Conservation (phyloP, 768 basidiomycete species). For the Lactarius hatsudake region DNA sequence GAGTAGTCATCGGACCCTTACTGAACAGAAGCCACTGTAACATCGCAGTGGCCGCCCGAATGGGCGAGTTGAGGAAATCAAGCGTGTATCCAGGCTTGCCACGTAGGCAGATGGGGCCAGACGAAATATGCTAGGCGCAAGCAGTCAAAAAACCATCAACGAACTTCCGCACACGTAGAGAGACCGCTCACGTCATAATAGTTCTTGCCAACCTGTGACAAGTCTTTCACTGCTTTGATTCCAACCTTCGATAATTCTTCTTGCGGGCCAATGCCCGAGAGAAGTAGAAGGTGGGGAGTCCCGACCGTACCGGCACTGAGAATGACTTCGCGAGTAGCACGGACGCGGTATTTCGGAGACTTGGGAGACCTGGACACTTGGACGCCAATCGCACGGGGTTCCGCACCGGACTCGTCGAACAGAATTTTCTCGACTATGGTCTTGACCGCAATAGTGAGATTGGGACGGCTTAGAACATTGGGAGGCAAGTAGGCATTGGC, state of each 20-base stretch:
- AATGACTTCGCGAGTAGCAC: constrained; percentile 29
- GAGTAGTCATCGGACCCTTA: constrained; percentile 17
- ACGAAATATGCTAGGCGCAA: constrained; percentile 12
- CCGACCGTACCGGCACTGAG: constrained; percentile 28
- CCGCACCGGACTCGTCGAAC: constrained; percentile 18
- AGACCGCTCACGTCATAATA: constrained; percentile 20
- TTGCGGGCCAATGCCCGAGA: constrained; percentile 43
- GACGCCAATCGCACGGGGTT: constrained; percentile 23
- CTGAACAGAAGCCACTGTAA: constrained; percentile 15
- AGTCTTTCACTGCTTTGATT: constrained; percentile 29
- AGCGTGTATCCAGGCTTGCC: constrained; percentile 23
- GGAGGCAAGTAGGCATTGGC: constrained; percentile 25
- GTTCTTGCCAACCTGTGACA: constrained; percentile 26
- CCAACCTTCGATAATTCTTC: constrained; percentile 33
- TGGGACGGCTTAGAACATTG: constrained; percentile 33
- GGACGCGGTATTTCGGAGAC: constrained; percentile 15
- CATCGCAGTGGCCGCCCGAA: constrained; percentile 14
- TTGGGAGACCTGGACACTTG: constrained; percentile 15
- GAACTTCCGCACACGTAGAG: neutral
- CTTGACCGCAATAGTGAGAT: constrained; percentile 24
- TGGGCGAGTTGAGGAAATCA: constrained; percentile 23
- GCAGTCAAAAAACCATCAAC: neutral
- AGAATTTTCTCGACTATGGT: constrained; percentile 19
- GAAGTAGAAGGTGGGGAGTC: constrained; percentile 41
- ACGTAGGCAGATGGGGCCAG: constrained; percentile 20